Conservation (phyloP, 208 protist species). For the Leptomonas seymouri region DNA sequence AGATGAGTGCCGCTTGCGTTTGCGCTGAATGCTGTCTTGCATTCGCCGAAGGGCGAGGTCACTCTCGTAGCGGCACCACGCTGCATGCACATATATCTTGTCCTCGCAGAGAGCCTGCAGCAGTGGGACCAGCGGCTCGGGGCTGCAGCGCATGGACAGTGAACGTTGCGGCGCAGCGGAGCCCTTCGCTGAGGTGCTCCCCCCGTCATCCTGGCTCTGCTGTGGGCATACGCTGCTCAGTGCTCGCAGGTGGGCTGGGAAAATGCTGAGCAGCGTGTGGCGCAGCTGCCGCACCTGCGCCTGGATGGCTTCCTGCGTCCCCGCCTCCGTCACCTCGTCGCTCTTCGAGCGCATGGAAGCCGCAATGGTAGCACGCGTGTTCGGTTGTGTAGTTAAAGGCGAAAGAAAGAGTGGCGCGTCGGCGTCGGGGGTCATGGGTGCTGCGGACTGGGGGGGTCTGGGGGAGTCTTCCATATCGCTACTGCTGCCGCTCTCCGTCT, state of each 20-base stretch:
- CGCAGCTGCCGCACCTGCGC: constrained; percentile 33
- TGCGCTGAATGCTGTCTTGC: constrained; percentile 32
- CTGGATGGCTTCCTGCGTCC: constrained; percentile 10
- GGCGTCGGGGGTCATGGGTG: background rate
- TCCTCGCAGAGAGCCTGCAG: constrained; percentile 53
- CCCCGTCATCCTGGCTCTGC: background rate
- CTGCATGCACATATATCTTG: constrained; percentile 45
- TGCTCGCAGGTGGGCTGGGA: constrained; percentile 20
- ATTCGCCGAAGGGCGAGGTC: constrained; percentile 33
- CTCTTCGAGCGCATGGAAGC: background rate
- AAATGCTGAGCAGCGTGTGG: constrained; percentile 34
- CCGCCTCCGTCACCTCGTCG: constrained; percentile 4
- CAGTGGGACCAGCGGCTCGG: constrained; percentile 31
- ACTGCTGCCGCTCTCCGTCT: background rate
- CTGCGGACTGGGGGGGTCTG: background rate
- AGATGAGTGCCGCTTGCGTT: constrained; percentile 31
- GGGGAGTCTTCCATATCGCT: background rate
- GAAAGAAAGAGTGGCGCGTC: background rate
- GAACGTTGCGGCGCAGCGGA: background rate
- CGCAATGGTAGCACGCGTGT: background rate
- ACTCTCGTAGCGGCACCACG: constrained; percentile 53
- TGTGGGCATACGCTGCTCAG: background rate
- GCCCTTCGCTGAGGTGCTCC: background rate
- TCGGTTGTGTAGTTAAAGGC: background rate
- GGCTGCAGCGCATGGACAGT: constrained; percentile 1